Evolutionary conservation across 176 grass and related monocot genomes (phyloP).

Genomic region (Thinopyrum elongatum): DNA sequence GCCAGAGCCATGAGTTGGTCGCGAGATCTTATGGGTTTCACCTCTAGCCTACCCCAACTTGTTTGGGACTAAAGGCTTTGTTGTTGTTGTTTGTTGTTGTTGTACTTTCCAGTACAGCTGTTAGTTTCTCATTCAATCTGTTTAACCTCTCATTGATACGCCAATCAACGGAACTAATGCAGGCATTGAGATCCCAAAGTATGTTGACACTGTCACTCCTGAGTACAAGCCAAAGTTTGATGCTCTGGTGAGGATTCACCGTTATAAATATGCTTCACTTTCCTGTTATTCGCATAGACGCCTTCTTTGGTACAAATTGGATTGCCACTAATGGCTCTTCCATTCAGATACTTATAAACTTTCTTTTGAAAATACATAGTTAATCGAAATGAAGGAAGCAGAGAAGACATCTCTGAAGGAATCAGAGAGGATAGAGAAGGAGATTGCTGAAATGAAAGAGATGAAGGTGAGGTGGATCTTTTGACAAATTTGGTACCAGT

Average conservation of each 20-base stretch:
- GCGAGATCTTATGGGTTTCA: no score
- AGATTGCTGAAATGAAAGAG: constrained; percentile 77
- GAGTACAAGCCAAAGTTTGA: constrained; percentile 91
- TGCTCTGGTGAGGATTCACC: constrained; percentile 54
- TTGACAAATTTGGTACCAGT: background rate
- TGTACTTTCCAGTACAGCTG: background rate
- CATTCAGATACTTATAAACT: constrained; percentile 2
- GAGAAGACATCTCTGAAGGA: constrained; percentile 66
- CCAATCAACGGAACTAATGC: constrained; percentile 26
- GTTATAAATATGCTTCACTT: background rate
- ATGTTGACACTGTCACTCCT: constrained; percentile 83
- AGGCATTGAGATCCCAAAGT: constrained; percentile 94
- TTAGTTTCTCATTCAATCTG: constrained; percentile 1
- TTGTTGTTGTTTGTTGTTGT: no score
- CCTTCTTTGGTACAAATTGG: background rate
- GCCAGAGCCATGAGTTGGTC: no score
- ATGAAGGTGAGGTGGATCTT: constrained; percentile 61
- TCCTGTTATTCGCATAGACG: background rate
- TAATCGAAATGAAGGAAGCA: constrained; percentile 75
- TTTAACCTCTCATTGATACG: constrained; percentile 2
- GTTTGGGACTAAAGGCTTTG: no score
- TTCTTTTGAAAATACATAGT: constrained; percentile 13
- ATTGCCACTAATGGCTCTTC: constrained; percentile 2
- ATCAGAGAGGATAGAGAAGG: constrained; percentile 72
- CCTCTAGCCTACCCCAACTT: no score